phyloP scores from a whole-genome alignment of 495 filamentous ascomycete species.

The Aspergillus steynii region DNA sequence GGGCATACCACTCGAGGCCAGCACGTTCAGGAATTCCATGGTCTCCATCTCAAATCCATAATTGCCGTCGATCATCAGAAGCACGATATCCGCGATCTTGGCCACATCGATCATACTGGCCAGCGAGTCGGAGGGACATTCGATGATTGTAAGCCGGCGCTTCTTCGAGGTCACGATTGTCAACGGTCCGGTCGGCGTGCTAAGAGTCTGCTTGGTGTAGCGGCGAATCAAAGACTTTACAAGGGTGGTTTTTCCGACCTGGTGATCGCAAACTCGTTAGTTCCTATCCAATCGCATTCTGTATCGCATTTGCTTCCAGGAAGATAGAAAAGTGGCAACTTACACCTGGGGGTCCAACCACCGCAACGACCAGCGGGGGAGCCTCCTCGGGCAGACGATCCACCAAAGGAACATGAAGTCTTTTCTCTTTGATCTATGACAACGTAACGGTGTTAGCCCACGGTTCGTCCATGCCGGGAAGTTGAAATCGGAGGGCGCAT shows the following conservation, averaged over 20 bases:
- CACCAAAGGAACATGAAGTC: constrained; percentile 91
- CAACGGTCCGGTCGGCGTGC: constrained; percentile 84
- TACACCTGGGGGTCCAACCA: constrained; percentile 92
- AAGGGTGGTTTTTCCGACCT: constrained; percentile 72
- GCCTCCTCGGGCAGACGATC: constrained; percentile 94
- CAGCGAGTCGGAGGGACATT: constrained; percentile 90
- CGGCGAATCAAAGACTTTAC: constrained; percentile 91
- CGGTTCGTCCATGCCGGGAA: background rate
- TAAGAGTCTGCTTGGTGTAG: constrained; percentile 93
- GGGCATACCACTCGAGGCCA: constrained; percentile 90
- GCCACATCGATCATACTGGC: constrained; percentile 93
- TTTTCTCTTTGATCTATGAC: constrained; percentile 83
- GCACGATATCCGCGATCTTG: constrained; percentile 94
- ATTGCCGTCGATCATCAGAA: constrained; percentile 97
- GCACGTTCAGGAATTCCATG: constrained; percentile 95
- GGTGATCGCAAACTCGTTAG: constrained; percentile 10
- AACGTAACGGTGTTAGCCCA: constrained; percentile 10
- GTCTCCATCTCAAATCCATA: constrained; percentile 99
- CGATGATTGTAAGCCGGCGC: constrained; percentile 88
- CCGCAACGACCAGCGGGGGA: constrained; percentile 86
- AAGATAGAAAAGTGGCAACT: constrained; percentile 42
- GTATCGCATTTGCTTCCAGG: constrained; percentile 3
- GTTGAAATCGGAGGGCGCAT: constrained; percentile 26
- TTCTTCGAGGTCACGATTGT: constrained; percentile 94
- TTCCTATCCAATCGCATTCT: background rate